phyloP scores from a whole-genome alignment of 495 filamentous ascomycete species.

The Penicillium cataractarum region DNA sequence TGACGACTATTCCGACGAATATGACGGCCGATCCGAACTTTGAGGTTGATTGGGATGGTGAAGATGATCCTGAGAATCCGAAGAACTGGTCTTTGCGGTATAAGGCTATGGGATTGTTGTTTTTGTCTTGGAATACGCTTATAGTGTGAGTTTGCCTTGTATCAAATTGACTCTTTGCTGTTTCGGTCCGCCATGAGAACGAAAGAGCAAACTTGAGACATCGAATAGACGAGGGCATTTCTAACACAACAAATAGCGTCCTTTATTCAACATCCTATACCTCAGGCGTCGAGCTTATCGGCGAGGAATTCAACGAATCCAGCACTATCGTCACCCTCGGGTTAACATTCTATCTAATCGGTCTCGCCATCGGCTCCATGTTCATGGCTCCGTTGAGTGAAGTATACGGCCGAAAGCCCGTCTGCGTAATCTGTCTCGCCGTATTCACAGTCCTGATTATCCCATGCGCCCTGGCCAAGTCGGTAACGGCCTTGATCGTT shows the following conservation, averaged over 20 bases:
- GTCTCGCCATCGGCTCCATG: slow-evolving; percentile 72
- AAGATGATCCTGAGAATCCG: slow-evolving; percentile 70
- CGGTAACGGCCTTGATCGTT: slow-evolving; percentile 65
- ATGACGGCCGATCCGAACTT: slow-evolving; percentile 66
- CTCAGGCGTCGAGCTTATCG: slow-evolving; percentile 66
- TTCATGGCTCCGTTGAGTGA: slow-evolving; percentile 78
- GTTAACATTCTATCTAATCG: slow-evolving; percentile 69
- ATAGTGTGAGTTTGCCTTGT: slow-evolving; percentile 52
- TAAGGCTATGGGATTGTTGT: slow-evolving; percentile 61
- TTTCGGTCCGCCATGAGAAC: not conserved
- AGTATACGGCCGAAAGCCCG: slow-evolving; percentile 74
- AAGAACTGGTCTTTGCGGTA: slow-evolving; percentile 75
- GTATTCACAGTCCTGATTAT: slow-evolving; percentile 70
- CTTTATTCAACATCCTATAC: slow-evolving; percentile 88
- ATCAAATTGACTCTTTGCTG: not conserved
- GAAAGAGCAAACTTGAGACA: not conserved
- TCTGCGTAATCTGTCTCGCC: slow-evolving; percentile 66
- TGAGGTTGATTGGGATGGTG: slow-evolving; percentile 73
- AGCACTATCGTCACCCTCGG: slow-evolving; percentile 69
- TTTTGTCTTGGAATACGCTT: slow-evolving; percentile 74
- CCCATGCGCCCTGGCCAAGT: slow-evolving; percentile 69
- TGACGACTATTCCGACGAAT: slow-evolving; percentile 60
- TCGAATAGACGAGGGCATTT: not conserved
- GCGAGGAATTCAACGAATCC: slow-evolving; percentile 64
- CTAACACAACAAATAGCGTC: slow-evolving; percentile 47